These are phyloP conservation scores for Ochetophila trinervis DNA, from an alignment of 306 rosid genomes.

Conservation along the genomic window DNA sequence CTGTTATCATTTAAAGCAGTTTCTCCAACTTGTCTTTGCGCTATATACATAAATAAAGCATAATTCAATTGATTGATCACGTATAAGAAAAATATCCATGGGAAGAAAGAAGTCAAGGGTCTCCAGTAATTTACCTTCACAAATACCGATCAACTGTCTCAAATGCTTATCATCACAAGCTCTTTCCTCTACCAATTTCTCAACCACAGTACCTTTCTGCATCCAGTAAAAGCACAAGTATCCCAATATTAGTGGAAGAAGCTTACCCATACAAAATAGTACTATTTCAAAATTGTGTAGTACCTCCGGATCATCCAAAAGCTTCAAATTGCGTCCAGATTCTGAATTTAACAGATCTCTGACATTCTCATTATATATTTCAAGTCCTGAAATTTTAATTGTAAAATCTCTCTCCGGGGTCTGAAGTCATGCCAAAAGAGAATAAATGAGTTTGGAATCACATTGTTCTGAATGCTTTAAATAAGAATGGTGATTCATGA, in stretches of 20 bases:
- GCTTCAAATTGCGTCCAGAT: conserved; percentile 86
- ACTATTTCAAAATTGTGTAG: neutral
- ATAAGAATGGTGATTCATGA: neutral
- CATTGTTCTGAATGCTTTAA: conserved; percentile 1
- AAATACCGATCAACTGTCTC: conserved; percentile 84
- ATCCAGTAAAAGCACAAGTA: conserved; percentile 15
- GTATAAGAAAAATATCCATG: neutral
- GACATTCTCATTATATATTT: conserved; percentile 96
- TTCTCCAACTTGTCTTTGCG: conserved; percentile 99
- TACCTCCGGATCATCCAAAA: conserved; percentile 98
- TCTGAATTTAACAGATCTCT: conserved; percentile 88
- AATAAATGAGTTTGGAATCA: conserved; percentile 17
- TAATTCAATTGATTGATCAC: neutral
- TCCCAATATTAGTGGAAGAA: conserved; percentile 15
- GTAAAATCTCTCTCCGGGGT: conserved; percentile 85
- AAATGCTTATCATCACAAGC: conserved; percentile 83
- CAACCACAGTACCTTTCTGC: conserved; percentile 98
- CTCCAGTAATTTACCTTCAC: conserved; percentile 64
- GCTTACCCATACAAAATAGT: neutral
- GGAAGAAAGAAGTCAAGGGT: conserved; percentile 9
- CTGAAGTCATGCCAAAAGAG: conserved; percentile 43
- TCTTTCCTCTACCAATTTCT: conserved; percentile 92
- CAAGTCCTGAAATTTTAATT: conserved; percentile 88
- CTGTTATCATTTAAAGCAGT: conserved; percentile 95
- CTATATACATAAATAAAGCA: conserved; percentile 34